Conservation (phyloP, 257 asterid species). For the Solanum megistacrolobum region DNA sequence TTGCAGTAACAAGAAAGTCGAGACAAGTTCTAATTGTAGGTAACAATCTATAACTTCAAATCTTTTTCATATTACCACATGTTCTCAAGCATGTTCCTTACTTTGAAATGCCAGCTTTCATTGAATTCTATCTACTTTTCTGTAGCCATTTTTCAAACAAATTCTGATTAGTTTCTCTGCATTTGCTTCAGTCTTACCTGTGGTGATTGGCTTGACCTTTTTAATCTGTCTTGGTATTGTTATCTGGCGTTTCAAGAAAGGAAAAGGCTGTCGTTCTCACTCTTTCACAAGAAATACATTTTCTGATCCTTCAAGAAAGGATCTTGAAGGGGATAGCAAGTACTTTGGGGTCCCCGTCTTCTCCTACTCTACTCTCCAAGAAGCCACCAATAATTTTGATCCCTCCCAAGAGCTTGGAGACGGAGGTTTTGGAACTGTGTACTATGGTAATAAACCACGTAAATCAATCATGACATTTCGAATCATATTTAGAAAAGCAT, state of each 20-base stretch:
- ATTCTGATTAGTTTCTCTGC: not conserved
- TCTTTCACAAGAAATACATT: not conserved
- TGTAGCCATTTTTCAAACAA: not conserved
- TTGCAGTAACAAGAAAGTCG: not conserved
- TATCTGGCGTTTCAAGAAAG: not conserved
- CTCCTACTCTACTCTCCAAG: conserved; percentile 32
- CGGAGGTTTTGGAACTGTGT: conserved; percentile 50
- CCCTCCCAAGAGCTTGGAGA: conserved; percentile 39
- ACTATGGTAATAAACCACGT: conserved; percentile 25
- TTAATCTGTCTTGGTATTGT: not conserved
- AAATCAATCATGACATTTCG: not conserved
- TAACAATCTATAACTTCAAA: not conserved
- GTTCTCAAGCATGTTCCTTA: not conserved
- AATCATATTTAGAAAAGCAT: not conserved
- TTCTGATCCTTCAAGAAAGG: conserved; percentile 11
- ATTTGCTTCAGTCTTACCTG: not conserved
- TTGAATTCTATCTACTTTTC: not conserved
- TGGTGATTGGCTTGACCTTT: not conserved
- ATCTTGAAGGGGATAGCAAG: conserved; percentile 14
- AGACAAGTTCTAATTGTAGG: not conserved
- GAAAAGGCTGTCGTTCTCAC: not conserved
- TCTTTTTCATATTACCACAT: not conserved
- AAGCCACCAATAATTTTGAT: conserved; percentile 37
- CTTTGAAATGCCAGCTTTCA: not conserved
- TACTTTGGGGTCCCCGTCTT: conserved; percentile 26